These are phyloP conservation scores for Monilinia fructicola DNA, from an alignment of 2,329 filamentous ascomycete genomes.

Conservation along the genomic window DNA sequence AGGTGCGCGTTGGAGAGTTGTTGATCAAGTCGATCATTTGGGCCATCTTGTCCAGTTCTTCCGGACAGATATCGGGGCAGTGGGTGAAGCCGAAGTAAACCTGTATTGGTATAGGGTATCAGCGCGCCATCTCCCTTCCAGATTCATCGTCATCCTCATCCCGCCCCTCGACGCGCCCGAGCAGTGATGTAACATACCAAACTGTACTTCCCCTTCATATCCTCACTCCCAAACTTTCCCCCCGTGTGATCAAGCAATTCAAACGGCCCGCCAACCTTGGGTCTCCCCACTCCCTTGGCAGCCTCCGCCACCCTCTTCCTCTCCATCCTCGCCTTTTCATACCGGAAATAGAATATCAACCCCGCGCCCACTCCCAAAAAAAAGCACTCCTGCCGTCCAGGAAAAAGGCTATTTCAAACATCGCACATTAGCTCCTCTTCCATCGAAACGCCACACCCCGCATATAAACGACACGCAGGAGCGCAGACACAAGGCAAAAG, in stretches of 20 bases:
- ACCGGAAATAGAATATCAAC: conserved; percentile 87
- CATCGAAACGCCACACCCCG: no score
- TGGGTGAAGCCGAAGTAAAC: conserved; percentile 98
- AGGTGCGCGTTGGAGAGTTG: conserved; percentile 40
- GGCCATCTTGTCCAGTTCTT: conserved; percentile 99
- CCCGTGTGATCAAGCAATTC: conserved; percentile 79
- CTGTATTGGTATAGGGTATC: conserved; percentile 45
- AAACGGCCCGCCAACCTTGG: conserved; percentile 90
- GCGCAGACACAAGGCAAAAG: background rate
- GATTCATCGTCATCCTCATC: no score
- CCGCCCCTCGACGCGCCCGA: background rate
- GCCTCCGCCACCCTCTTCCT: conserved; percentile 86
- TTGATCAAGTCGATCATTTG: conserved; percentile 78
- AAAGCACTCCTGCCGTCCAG: conserved; percentile 83
- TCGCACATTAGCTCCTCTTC: background rate
- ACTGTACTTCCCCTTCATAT: conserved; percentile 83
- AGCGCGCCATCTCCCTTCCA: background rate
- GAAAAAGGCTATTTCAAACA: conserved; percentile 71
- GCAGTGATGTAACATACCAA: conserved; percentile 54
- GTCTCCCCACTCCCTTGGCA: conserved; percentile 86
- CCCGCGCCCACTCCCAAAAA: conserved; percentile 78
- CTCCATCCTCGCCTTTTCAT: conserved; percentile 89
- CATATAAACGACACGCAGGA: background rate
- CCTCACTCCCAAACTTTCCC: conserved; percentile 70
- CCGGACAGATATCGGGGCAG: conserved; percentile 97